These are phyloP conservation scores for Suillus subaureus DNA, from an alignment of 768 basidiomycete genomes.

Conservation along the genomic window DNA sequence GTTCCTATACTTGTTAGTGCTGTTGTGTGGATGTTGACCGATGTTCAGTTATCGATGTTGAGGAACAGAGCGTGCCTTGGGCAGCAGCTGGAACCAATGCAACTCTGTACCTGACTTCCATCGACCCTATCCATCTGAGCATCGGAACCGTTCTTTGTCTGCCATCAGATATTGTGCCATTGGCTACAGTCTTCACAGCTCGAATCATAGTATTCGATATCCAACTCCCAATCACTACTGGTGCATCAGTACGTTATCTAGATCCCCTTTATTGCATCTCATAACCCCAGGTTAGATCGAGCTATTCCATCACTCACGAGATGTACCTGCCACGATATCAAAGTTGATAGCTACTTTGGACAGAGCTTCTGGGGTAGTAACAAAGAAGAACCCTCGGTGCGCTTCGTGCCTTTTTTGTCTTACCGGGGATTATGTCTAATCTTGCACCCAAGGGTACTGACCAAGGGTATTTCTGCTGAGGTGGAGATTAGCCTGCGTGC, in stretches of 20 bases:
- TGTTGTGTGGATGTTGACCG: slow-evolving; percentile 6
- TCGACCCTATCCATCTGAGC: slow-evolving; percentile 84
- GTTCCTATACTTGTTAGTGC: slow-evolving; percentile 13
- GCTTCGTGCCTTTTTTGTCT: slow-evolving; percentile 21
- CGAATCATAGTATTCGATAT: slow-evolving; percentile 95
- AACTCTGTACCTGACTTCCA: slow-evolving; percentile 78
- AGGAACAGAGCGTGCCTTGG: slow-evolving; percentile 79
- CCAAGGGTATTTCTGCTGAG: slow-evolving; percentile 84
- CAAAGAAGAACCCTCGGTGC: slow-evolving; percentile 82
- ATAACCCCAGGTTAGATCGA: slow-evolving; percentile 61
- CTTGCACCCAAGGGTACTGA: slow-evolving; percentile 61
- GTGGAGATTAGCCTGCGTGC: slow-evolving; percentile 79
- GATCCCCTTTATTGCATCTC: background rate
- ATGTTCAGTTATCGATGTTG: slow-evolving; percentile 77
- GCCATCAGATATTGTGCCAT: slow-evolving; percentile 65
- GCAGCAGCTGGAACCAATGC: slow-evolving; percentile 89
- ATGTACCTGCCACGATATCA: slow-evolving; percentile 87
- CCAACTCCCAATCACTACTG: slow-evolving; percentile 83
- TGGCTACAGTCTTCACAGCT: slow-evolving; percentile 78
- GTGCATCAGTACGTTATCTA: slow-evolving; percentile 65
- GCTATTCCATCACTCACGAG: slow-evolving; percentile 91
- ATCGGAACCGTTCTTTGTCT: slow-evolving; percentile 92
- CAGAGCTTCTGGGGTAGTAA: slow-evolving; percentile 68
- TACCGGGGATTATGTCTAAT: slow-evolving; percentile 12
- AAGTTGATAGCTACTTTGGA: slow-evolving; percentile 83